These are phyloP conservation scores for Xylaria digitata DNA, from an alignment of 2,329 filamentous ascomycete species.

Conservation along the genomic window DNA sequence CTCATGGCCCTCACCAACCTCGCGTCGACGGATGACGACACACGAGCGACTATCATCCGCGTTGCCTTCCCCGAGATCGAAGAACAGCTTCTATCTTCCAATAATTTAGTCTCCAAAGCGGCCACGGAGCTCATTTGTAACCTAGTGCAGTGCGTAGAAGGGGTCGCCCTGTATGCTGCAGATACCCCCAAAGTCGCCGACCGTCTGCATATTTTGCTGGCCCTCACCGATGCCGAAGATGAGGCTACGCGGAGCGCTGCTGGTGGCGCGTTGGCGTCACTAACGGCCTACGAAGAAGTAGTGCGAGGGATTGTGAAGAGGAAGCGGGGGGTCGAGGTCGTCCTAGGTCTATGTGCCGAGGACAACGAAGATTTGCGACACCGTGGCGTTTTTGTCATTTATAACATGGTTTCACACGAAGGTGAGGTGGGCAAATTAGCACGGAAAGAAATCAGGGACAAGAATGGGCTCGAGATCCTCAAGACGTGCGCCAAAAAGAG, in stretches of 20 bases:
- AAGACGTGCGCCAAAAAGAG: constrained; percentile 77
- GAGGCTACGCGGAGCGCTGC: constrained; percentile 82
- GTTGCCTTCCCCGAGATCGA: constrained; percentile 81
- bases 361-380: constrained; percentile 75
- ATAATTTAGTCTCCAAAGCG: constrained; percentile 81
- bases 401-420: constrained; percentile 76
- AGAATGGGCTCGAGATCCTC: constrained; percentile 73
- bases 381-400: constrained; percentile 79
- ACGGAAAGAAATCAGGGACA: constrained; percentile 68
- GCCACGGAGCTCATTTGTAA: constrained; percentile 93
- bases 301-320: constrained; percentile 77
- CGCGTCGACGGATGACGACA: constrained; percentile 79
- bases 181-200: constrained; percentile 74
- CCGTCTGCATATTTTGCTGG: constrained; percentile 84
- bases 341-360: constrained; percentile 84
- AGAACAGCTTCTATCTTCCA: constrained; percentile 82
- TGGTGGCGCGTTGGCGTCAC: constrained; percentile 85
- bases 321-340: constrained; percentile 77
- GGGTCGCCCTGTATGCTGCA: constrained; percentile 76
- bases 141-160: constrained; percentile 76
- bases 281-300: constrained; percentile 82
- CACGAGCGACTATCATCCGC: constrained; percentile 76
- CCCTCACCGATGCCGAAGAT: constrained; percentile 88
- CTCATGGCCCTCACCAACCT: constrained; percentile 95
- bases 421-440: constrained; percentile 73